Evolutionary conservation across 768 basidiomycete genomes (phyloP).

Genomic region (Podaxis sp.): DNA sequence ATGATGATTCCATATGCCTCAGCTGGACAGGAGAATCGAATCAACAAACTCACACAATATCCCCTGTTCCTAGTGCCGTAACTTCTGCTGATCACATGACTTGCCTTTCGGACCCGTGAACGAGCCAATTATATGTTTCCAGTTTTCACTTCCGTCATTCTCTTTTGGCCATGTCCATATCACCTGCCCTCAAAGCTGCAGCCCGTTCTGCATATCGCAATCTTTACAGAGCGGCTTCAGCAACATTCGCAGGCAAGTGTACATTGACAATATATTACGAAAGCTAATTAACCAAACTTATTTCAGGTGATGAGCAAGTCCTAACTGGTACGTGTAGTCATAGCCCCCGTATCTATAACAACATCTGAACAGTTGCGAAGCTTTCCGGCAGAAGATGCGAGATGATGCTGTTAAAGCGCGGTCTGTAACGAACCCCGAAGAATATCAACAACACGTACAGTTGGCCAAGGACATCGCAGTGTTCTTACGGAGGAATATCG

Average conservation of each 20-base stretch:
- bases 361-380: constrained; percentile 30
- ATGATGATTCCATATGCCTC: not conserved
- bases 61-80: not conserved
- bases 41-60: not conserved
- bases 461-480: constrained; percentile 69
- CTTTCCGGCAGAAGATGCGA: constrained; percentile 71
- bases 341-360: not conserved
- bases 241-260: constrained; percentile 60
- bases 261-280: not conserved
- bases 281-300: constrained; percentile 1
- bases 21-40: not conserved
- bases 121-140: constrained; percentile 20
- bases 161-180: constrained; percentile 42
- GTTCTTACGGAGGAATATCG: constrained; percentile 77
- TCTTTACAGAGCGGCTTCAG: constrained; percentile 59
- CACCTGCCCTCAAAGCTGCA: constrained; percentile 53
- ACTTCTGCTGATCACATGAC: constrained; percentile 17
- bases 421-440: constrained; percentile 37
- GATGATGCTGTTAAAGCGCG: constrained; percentile 44
- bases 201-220: constrained; percentile 74
- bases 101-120: not conserved
- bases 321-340: constrained; percentile 39
- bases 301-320: constrained; percentile 52
- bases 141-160: constrained; percentile 17
- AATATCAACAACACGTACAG: constrained; percentile 50